Evolutionary conservation across 1,284 basidiomycete species (phyloP).

Genomic region (Marasmius sp.): DNA sequence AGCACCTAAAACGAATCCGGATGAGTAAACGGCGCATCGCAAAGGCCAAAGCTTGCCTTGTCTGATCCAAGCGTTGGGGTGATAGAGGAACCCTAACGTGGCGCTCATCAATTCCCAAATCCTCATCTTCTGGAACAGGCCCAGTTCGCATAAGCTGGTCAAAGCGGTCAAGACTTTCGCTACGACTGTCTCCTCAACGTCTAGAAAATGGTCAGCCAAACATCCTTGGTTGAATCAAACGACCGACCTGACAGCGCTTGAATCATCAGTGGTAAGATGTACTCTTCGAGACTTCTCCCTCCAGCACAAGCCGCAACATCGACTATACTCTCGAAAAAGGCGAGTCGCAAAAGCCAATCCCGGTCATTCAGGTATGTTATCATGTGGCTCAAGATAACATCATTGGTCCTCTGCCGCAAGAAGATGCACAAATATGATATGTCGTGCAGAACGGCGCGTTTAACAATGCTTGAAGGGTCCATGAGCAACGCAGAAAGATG

Average conservation of each 20-base stretch:
- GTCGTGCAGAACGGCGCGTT: constrained; percentile 74
- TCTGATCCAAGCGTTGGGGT: constrained; percentile 96
- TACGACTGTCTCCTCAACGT: constrained; percentile 93
- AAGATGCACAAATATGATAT: constrained; percentile 91
- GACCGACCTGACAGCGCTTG: constrained; percentile 84
- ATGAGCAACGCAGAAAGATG: constrained; percentile 79
- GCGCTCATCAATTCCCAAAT: constrained; percentile 93
- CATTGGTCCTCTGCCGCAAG: constrained; percentile 92
- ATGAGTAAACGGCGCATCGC: neutral
- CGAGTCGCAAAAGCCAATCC: constrained; percentile 88
- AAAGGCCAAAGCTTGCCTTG: constrained; percentile 61
- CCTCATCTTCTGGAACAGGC: constrained; percentile 87
- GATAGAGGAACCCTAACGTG: constrained; percentile 87
- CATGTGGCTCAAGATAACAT: constrained; percentile 94
- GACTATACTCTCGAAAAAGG: constrained; percentile 95
- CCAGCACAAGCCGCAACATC: constrained; percentile 93
- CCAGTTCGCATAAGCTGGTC: constrained; percentile 83
- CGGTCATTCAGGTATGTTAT: constrained; percentile 97
- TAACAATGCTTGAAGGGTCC: constrained; percentile 75
- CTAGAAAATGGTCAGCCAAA: constrained; percentile 38
- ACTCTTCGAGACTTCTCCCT: constrained; percentile 80
- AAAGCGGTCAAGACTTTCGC: constrained; percentile 85
- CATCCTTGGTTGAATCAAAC: neutral
- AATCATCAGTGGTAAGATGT: constrained; percentile 92
- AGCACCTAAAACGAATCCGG: constrained; percentile 52